phyloP scores from a whole-genome alignment of 1,284 basidiomycete species.

The Phylloporus sp. region DNA sequence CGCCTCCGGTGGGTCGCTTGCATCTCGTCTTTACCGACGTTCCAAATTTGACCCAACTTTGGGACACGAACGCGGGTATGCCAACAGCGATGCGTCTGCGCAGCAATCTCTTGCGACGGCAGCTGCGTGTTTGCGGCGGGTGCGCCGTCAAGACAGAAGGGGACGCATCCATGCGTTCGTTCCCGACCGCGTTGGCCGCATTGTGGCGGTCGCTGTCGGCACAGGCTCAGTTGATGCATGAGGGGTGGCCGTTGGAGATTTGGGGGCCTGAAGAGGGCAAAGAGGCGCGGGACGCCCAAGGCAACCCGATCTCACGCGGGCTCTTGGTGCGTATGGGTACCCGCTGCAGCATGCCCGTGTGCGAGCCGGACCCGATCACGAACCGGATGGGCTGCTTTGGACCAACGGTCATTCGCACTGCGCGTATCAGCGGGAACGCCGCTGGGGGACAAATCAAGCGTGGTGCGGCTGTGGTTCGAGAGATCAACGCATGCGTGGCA shows the following conservation, averaged over 20 bases:
- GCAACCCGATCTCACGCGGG: conserved; percentile 82
- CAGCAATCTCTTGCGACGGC: conserved; percentile 86
- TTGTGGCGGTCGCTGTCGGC: conserved; percentile 93
- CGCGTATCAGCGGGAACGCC: conserved; percentile 85
- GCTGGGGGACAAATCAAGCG: conserved; percentile 96
- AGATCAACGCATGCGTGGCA: conserved; percentile 76
- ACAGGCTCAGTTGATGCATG: conserved; percentile 85
- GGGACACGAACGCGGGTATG: conserved; percentile 98
- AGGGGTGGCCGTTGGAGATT: conserved; percentile 94
- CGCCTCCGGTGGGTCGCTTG: conserved; percentile 87
- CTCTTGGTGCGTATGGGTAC: conserved; percentile 98
- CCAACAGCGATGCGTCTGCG: conserved; percentile 93
- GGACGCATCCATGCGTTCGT: conserved; percentile 98
- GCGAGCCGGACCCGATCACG: conserved; percentile 94
- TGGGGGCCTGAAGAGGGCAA: conserved; percentile 93
- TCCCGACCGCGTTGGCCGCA: conserved; percentile 87
- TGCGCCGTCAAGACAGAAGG: conserved; percentile 99
- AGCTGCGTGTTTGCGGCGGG: conserved; percentile 90
- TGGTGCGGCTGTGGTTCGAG: conserved; percentile 87
- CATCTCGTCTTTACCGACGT: conserved; percentile 99
- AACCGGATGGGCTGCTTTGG: conserved; percentile 98
- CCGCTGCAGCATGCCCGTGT: conserved; percentile 91
- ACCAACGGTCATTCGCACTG: conserved; percentile 90
- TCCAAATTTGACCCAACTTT: conserved; percentile 94
- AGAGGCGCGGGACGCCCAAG: conserved; percentile 73